Base-by-base conservation (phyloP, 2,329 filamentous ascomycete genomes). In the Exophiala alcalophila region DNA sequence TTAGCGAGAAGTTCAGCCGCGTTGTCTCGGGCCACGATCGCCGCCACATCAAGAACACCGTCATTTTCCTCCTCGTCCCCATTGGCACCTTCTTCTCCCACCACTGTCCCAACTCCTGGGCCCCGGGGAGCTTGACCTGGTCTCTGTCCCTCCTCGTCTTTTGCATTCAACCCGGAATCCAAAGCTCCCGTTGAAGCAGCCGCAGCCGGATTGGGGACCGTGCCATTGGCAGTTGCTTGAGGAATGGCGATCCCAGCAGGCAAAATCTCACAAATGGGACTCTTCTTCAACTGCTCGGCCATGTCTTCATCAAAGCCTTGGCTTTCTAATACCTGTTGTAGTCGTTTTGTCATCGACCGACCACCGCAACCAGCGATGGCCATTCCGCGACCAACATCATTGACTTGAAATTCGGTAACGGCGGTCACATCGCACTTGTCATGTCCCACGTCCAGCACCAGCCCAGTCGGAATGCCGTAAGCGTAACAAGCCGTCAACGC, bases 401-500 rank as follows among this genome's bases (percentile, higher is more conserved):
- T 74, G 69, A 94, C 77, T 31, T 81, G 69, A 57, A 86, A 91
- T 50, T 97, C 91, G 44, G 83, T 82, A 35, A 98, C 81, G 43
- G 90, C 91, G 1, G 89, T 94, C 14, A 98, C 79, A 58, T 98
- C 90, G 16, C 91, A 87, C 69, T 97, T 97, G 58, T 87, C 81
- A 62, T 82, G 87, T 8, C 92, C 92, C 47, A 98, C 84, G 63
- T 98, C 92, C 16, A 98, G 76, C 14, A 98, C 79, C 0, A 88
- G 92, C 58, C 92, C 83, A 56, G 80, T 88, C 21, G 82, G 76
- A 20, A 89, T 76, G 8, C 88, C 90, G 60, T 94, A 97, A 43
- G 92, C 81, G 59, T 80, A 83, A 44, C 72, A 83, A 1, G 88
- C 85, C 18, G 92, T 90, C 32, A 94, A 69, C 3, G 87, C 90